These are phyloP conservation scores for Mycena venus DNA, from an alignment of 768 basidiomycete species.

Conservation along the genomic window DNA sequence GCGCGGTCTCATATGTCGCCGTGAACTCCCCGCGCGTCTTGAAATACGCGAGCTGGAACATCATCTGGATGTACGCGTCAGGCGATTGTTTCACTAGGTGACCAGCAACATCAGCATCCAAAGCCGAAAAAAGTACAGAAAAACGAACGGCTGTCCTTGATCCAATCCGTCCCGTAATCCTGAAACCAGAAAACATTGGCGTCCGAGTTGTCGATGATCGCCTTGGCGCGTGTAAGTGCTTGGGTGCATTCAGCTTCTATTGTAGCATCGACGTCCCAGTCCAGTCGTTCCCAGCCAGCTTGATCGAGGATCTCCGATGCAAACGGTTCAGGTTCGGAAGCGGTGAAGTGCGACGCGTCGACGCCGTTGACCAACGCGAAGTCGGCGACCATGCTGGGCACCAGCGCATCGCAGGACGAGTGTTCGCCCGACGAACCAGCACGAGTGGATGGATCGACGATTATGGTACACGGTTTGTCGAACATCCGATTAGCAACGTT, in stretches of 20 bases:
- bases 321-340: constrained; percentile 48
- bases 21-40: constrained; percentile 81
- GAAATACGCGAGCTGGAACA: constrained; percentile 92
- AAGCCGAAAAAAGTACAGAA: background rate
- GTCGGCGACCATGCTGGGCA: constrained; percentile 89
- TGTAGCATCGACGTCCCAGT: constrained; percentile 80
- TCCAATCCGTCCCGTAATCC: constrained; percentile 90
- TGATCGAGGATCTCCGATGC: constrained; percentile 19
- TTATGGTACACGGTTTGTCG: constrained; percentile 87
- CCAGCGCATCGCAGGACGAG: constrained; percentile 89
- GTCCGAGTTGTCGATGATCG: constrained; percentile 84
- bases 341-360: constrained; percentile 51
- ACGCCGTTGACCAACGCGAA: constrained; percentile 82
- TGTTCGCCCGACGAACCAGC: constrained; percentile 94
- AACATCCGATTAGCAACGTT: constrained; percentile 87
- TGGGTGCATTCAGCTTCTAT: constrained; percentile 67
- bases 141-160: constrained; percentile 76
- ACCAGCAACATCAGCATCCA: too few relatives aligned
- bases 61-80: constrained; percentile 93
- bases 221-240: constrained; percentile 69
- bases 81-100: constrained; percentile 68
- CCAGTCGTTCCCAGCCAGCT: constrained; percentile 70
- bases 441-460: constrained; percentile 87
- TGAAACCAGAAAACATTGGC: constrained; percentile 86
- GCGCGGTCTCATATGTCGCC: constrained; percentile 93